Evolutionary conservation across 106 monocot species (phyloP).

Genomic region (Dactylorhiza incarnata): DNA sequence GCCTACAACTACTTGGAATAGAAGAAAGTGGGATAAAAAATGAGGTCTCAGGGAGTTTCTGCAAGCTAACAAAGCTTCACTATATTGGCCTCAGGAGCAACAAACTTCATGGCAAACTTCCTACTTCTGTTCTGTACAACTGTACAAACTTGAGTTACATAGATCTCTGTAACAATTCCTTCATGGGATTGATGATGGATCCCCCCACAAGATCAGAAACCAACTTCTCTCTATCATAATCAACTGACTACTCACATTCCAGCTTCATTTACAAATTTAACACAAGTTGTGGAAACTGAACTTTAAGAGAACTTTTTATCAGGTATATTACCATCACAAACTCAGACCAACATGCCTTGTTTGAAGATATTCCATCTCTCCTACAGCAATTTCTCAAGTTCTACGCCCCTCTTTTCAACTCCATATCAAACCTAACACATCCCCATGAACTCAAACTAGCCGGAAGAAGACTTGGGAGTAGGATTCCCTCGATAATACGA

Average conservation of each 20-base stretch:
- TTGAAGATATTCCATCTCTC: conserved; percentile 32
- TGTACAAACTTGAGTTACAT: conserved; percentile 25
- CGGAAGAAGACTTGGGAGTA: conserved; percentile 26
- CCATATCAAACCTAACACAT: conserved; percentile 35
- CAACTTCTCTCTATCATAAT: conserved; percentile 34
- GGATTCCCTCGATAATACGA: conserved; percentile 14
- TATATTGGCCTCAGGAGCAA: conserved; percentile 12
- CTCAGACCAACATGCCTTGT: conserved; percentile 14
- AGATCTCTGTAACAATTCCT: conserved; percentile 40
- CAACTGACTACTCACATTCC: conserved; percentile 26
- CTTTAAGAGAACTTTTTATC: conserved; percentile 31
- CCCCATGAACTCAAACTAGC: conserved; percentile 23
- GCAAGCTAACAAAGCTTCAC: conserved; percentile 20
- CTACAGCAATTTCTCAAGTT: conserved; percentile 30
- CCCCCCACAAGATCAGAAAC: conserved; percentile 35
- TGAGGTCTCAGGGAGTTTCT: conserved; percentile 24
- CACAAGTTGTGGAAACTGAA: conserved; percentile 24
- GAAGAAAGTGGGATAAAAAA: conserved; percentile 12
- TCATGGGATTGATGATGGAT: conserved; percentile 29
- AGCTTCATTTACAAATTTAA: conserved; percentile 32
- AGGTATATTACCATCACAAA: conserved; percentile 38
- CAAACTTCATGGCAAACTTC: background rate
- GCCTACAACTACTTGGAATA: conserved; percentile 18
- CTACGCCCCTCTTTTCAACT: conserved; percentile 27
- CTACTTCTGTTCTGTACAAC: conserved; percentile 15